Base-by-base conservation (phyloP, 352 stramenopile genomes). In the Pythium volutum region DNA sequence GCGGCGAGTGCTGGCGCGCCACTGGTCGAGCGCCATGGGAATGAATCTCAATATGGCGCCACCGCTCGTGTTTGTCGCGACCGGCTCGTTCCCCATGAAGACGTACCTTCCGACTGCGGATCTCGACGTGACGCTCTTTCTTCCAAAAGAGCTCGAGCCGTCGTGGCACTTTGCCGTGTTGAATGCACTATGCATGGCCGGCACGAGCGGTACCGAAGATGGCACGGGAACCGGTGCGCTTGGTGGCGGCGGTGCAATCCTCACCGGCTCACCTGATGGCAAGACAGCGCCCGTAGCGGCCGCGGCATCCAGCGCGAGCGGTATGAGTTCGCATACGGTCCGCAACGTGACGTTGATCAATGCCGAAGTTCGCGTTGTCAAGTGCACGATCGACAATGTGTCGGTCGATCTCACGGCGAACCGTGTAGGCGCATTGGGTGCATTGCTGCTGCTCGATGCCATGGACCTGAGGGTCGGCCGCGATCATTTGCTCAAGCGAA, bases 341-440 rank as follows among this genome's bases (percentile, higher is more conserved):
- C 85, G 85, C 51, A 97, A 97, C 52, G 88, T 97, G 51, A 96
- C 74, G 29, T 94, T 96, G 66, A 84, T 96, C 49, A 97, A 96
- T 59, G 84, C 86, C 2, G 86, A 96, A 53, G 84, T 95, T 43
- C 81, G 86, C 16, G 83, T 93, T 14, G 84, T 97, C 61, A 96
- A 96, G 71, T 97, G 88, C 71, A 96, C 89, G 39, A 79, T 96
- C 42, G 88, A 97, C 76, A 96, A 96, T 56, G 78, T 96, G 6
- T 76, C 84, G 27, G 88, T 97, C 43, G 88, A 97, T 58, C 72
- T 97, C 11, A 96, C 85, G 1, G 87, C 81, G 10, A 97, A 97
- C 53, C 84, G 84, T 22, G 72, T 94, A 10, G 86, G 82, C 0
- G 88, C 87, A 5, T 56, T 97, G 25, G 84, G 85, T 9, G 85